Conservation (phyloP, 23 red algal genomes). For the Gracilaria domingensis region DNA sequence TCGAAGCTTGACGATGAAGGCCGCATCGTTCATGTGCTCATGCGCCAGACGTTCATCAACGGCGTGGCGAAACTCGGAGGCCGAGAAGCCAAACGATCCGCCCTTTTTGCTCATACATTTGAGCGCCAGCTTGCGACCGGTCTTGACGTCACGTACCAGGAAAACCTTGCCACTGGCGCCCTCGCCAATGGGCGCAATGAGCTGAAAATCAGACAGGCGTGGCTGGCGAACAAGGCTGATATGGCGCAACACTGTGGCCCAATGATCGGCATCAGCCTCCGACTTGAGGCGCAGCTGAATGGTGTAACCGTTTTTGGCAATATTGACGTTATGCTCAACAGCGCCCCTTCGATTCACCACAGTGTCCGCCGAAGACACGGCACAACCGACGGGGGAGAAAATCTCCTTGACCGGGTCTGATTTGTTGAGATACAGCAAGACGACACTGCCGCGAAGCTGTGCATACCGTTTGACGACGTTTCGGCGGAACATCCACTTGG, state of each 20-base stretch:
- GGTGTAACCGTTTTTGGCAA: conserved; percentile 73
- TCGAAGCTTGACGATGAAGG: conserved; percentile 78
- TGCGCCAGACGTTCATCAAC: conserved; percentile 76
- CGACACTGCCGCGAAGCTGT: conserved; percentile 43
- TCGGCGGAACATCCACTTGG: conserved; percentile 71
- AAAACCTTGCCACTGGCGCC: conserved; percentile 88
- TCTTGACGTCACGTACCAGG: conserved; percentile 81
- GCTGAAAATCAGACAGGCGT: conserved; percentile 82
- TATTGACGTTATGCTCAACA: conserved; percentile 74
- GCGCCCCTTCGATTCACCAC: conserved; percentile 59
- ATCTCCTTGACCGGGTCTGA: conserved; percentile 63
- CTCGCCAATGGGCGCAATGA: conserved; percentile 86
- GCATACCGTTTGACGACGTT: conserved; percentile 73
- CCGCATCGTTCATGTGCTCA: conserved; percentile 66
- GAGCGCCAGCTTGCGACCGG: conserved; percentile 76
- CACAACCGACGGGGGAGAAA: conserved; percentile 71
- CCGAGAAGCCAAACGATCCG: conserved; percentile 61
- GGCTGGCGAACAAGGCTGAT: conserved; percentile 61
- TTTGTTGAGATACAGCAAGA: conserved; percentile 50
- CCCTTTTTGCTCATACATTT: conserved; percentile 86
- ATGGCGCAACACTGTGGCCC: conserved; percentile 59
- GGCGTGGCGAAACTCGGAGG: conserved; percentile 72
- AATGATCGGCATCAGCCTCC: conserved; percentile 66
- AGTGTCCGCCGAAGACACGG: conserved; percentile 68
- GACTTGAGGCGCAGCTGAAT: conserved; percentile 66